A percentile compares a stretch with the other conserved stretches of the same genome.
Evolutionary conservation across 2,329 filamentous ascomycete genomes (phyloP).

Genomic region (Cyphellophora europaea): DNA sequence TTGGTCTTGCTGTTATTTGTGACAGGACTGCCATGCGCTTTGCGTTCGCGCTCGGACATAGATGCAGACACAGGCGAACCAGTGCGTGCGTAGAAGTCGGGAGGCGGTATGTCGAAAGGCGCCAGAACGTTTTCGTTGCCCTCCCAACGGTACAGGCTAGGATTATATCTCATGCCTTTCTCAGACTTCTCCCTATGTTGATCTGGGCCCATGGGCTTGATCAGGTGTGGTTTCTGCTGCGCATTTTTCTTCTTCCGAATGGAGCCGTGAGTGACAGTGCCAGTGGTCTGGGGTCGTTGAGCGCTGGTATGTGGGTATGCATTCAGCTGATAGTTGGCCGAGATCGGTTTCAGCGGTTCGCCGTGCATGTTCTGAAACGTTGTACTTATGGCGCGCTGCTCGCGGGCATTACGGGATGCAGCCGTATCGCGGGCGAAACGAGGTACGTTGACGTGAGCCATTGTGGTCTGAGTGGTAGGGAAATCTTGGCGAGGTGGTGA

Average conservation of each 20-base stretch:
- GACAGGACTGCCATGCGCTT: conserved; percentile 13
- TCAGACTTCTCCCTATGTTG: conserved; percentile 76
- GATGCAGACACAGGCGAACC: conserved; percentile 9
- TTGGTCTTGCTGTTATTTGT: conserved; percentile 12
- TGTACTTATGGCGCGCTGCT: conserved; percentile 46
- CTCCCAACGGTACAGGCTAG: conserved; percentile 80
- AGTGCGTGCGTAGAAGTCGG: conserved; percentile 25
- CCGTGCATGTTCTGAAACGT: conserved; percentile 28
- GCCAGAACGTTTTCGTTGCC: conserved; percentile 82
- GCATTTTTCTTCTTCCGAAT: conserved; percentile 40
- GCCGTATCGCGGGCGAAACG: conserved; percentile 59
- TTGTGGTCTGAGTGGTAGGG: conserved; percentile 24
- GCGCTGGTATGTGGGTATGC: conserved; percentile 1
- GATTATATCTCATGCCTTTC: conserved; percentile 95
- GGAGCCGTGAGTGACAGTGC: conserved; percentile 9
- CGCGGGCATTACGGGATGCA: conserved; percentile 55
- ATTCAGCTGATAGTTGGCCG: conserved; percentile 51
- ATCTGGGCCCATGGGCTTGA: conserved; percentile 67
- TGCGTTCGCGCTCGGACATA: not conserved
- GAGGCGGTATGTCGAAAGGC: conserved; percentile 57
- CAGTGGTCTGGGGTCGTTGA: not conserved
- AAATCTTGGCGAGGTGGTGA: conserved; percentile 41
- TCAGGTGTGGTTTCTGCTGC: conserved; percentile 73
- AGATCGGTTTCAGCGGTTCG: conserved; percentile 41
- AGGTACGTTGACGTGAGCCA: conserved; percentile 26